These are phyloP conservation scores for Lithocarpus polystachyus DNA, from an alignment of 306 rosid genomes.

Conservation along the genomic window DNA sequence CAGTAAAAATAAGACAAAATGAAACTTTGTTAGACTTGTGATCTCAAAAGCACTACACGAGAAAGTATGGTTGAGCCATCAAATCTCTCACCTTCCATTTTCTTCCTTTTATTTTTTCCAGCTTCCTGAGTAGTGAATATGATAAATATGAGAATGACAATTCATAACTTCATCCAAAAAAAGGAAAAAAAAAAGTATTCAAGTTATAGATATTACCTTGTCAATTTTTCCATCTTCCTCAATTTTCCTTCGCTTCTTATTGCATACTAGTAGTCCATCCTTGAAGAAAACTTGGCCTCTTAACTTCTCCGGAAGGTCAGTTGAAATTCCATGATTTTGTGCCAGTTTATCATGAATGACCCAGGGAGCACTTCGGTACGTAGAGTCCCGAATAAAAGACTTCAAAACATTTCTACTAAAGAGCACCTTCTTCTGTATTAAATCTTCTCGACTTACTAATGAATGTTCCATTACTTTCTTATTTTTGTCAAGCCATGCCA, in stretches of 20 bases:
- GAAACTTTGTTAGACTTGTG: neutral
- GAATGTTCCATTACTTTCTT: constrained; percentile 52
- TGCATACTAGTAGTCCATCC: constrained; percentile 67
- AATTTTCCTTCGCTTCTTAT: constrained; percentile 56
- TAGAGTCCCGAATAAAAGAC: constrained; percentile 92
- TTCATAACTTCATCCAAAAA: constrained; percentile 5
- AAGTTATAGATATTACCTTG: constrained; percentile 21
- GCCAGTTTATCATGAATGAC: constrained; percentile 79
- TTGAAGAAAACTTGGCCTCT: constrained; percentile 51
- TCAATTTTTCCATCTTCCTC: constrained; percentile 35
- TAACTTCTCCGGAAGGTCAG: constrained; percentile 65
- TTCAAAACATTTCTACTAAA: constrained; percentile 73
- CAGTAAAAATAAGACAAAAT: neutral
- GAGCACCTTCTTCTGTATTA: constrained; percentile 72
- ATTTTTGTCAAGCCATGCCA: constrained; percentile 76
- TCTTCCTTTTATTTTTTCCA: constrained; percentile 48
- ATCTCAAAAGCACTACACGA: constrained; percentile 5
- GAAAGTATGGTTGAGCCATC: constrained; percentile 31
- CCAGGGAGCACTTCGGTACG: constrained; percentile 90
- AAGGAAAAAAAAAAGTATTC: neutral
- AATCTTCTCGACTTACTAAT: constrained; percentile 40
- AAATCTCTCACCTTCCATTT: constrained; percentile 27
- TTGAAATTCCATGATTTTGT: constrained; percentile 66
- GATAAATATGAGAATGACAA: constrained; percentile 29
- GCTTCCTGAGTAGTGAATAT: constrained; percentile 47